Evolutionary conservation across 164 flowering plant genomes (phyloP), one percentile per base, ranked within the genome.

Genomic region (Umbilicus rupestris): DNA sequence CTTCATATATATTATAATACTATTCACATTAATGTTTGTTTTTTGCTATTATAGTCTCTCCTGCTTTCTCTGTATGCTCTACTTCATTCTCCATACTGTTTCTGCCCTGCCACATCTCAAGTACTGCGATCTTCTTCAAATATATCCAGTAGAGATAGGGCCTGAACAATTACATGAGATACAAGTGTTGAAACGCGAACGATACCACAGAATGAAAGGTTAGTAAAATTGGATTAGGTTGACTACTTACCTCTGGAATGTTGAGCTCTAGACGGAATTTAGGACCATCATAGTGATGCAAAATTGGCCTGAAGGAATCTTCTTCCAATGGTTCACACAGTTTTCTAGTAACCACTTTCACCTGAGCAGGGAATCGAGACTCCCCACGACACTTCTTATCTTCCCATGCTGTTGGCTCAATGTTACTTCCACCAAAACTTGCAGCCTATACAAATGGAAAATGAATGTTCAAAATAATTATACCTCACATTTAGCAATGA

Each of bases 301-400:
- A 96, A 69, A 94, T 81, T 35, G 98, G 98, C 82, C 98, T 81
- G 82, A 94, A 94, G 0, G 98, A 82, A 69, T 94, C 98, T 74
- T 94, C 98, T 62, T 89, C 98, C 33, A 94, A 68, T 1, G 98
- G 92, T 50, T 83, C 88, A 41, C 96, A 90, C 8, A 80, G 59
- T 73, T 87, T 94, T 74, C 98, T 83, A 0, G 85, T 82, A 3
- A 85, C 64, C 26, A 86, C 95, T 69, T 84, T 74, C 20, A 94
- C 98, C 97, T 91, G 97, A 70, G 99, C 96, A 66, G 99, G 97
- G 70, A 94, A 91, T 14, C 99, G 87, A 0, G 99, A 94, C 75
- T 91, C 97, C 1, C 99, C 97, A 0, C 76, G 72, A 72, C 84
- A 78, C 62, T 91, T 94, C 71, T 94, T 94, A 80, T 94, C 99